Conservation (phyloP, 225 moss, liverwort and hornwort species). For the Polytrichum commune region DNA sequence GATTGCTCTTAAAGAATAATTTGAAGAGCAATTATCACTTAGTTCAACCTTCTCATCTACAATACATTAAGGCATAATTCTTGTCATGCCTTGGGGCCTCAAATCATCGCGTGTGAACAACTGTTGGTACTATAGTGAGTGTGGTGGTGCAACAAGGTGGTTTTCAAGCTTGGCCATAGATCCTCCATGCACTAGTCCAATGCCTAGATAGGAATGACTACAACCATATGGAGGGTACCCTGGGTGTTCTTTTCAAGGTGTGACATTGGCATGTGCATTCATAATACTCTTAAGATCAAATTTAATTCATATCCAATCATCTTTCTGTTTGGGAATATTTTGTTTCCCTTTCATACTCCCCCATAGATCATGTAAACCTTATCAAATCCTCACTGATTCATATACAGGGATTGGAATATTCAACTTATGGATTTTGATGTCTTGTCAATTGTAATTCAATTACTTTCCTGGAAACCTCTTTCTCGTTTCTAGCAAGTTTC, state of each 20-base stretch:
- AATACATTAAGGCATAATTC: slow-evolving; percentile 78
- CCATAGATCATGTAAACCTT: too few species aligned
- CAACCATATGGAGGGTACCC: slow-evolving; percentile 87
- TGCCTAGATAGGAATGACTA: slow-evolving; percentile 80
- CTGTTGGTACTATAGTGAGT: slow-evolving; percentile 76
- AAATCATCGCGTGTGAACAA: slow-evolving; percentile 68
- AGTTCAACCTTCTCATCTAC: slow-evolving; percentile 57
- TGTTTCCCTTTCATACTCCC: too few species aligned
- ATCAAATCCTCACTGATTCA: too few species aligned
- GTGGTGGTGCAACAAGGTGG: slow-evolving; percentile 78
- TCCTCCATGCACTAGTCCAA: slow-evolving; percentile 72
- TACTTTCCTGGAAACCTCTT: too few species aligned
- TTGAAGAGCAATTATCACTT: slow-evolving; percentile 68
- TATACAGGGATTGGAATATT: too few species aligned
- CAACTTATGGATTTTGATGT: too few species aligned
- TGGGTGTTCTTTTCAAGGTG: slow-evolving; percentile 80
- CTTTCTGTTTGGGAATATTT: background rate
- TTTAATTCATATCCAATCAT: too few species aligned
- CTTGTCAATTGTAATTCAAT: too few species aligned
- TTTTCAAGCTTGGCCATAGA: slow-evolving; percentile 82
- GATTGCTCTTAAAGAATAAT: slow-evolving; percentile 85
- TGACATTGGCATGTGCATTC: background rate
- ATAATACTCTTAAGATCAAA: too few species aligned
- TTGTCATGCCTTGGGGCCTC: slow-evolving; percentile 72
- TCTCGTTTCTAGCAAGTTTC: too few species aligned